Evolutionary conservation across 495 filamentous ascomycete species (phyloP).

Genomic region (Penicillium ucsense): DNA sequence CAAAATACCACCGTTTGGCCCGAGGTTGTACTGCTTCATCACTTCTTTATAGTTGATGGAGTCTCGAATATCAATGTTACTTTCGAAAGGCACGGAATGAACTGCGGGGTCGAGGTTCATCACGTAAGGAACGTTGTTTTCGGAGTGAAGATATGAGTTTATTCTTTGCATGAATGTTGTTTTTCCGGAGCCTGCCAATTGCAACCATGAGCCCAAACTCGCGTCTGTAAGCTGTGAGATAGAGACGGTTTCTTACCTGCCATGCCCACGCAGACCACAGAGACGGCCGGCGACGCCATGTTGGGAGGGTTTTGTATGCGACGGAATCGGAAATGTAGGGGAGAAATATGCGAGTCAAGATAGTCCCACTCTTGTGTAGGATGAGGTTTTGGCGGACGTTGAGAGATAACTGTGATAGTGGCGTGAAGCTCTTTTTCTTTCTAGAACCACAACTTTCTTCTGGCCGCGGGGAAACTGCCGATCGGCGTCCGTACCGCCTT

Average conservation of each 20-base stretch:
- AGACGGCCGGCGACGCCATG: slow-evolving; percentile 47
- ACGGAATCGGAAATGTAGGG: no score
- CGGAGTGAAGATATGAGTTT: slow-evolving; percentile 75
- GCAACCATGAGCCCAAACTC: neutral
- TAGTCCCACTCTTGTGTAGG: no score
- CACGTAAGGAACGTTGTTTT: slow-evolving; percentile 73
- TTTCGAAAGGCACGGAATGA: slow-evolving; percentile 87
- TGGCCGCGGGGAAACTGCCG: slow-evolving; percentile 23
- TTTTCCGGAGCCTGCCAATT: slow-evolving; percentile 73
- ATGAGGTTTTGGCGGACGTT: no score
- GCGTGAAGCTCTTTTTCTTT: slow-evolving; percentile 13
- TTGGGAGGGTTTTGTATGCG: slow-evolving; percentile 1
- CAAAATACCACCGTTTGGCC: slow-evolving; percentile 95
- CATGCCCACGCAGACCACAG: slow-evolving; percentile 95
- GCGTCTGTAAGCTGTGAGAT: slow-evolving; percentile 1
- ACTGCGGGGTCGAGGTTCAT: slow-evolving; percentile 97
- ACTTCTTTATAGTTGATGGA: slow-evolving; percentile 99
- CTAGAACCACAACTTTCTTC: slow-evolving; percentile 17
- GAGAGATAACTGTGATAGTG: neutral
- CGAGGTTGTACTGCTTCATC: slow-evolving; percentile 97
- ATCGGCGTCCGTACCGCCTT: slow-evolving; percentile 25
- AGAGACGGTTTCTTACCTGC: slow-evolving; percentile 44
- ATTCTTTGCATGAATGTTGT: slow-evolving; percentile 98
- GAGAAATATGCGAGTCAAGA: no score
- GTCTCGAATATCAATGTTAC: slow-evolving; percentile 98